Base-by-base conservation (phyloP, 176 grass and related monocot genomes). In the Dendrocalamus sinicus region DNA sequence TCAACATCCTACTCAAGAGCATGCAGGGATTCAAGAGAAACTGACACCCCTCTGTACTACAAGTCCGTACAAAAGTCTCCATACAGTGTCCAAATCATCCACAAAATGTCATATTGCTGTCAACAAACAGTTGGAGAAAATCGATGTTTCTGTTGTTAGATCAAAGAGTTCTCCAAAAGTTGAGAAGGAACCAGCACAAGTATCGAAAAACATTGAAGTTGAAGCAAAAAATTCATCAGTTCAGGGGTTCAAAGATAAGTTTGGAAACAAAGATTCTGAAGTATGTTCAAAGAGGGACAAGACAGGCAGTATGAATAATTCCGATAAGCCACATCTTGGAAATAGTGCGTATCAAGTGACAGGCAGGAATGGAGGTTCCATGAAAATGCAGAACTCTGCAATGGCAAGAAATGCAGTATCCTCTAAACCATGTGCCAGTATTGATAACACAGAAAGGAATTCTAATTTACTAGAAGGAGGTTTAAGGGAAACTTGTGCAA, bases 11-110 rank as follows among this genome's bases (percentile, higher is more conserved):
- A 78, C 58, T 66, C 84, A 73, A 74, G 89, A 82, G 50, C 37
- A 87, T 62, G 60, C 11, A 58, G 86, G n/a, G 37, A 37, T 47
- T 41, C 78, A 87, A 87, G 59, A 88, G 22, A 84, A 91, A 12
- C 12, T 65, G 22, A 55, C 47, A 17, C 43, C 30, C 12, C 81
- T 67, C 32, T 53, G 39, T 67, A 35, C 65, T 28, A 73, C 54
- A 52, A 68, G 24, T 75, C 28, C 78, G 15, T 76, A 86, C 55
- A 87, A 81, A 54, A 86, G 6, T 51, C 26, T 9, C 8, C 3
- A 80, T 41, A n/a, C 81, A 19, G 5, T 32, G 19, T 70, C 73
- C 58, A 87, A 53, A 87, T 57, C 91, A 32, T 66, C 80, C 46
- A 3, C 75, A 51, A 88, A 86, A 37, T 51, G 28, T 80, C 41